Percentiles rank a stretch among this genome's conserved stretches.
Evolutionary conservation across 371 early-diverging fungal genomes (phyloP).

Genomic region (Actinomortierella wolfii): DNA sequence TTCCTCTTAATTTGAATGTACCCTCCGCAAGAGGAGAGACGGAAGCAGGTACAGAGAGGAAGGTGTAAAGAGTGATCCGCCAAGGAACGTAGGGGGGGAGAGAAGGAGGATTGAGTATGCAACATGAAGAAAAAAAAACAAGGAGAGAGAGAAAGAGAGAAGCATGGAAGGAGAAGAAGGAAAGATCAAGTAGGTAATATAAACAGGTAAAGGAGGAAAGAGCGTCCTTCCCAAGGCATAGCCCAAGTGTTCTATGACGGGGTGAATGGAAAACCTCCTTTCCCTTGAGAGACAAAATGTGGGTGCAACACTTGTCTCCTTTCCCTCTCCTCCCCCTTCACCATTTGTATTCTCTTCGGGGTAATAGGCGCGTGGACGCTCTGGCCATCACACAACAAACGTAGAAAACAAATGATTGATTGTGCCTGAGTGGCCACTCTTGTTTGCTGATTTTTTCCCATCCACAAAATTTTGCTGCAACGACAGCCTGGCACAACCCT

Average conservation of each 20-base stretch:
- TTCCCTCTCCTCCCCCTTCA: neutral
- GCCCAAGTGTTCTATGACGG: neutral
- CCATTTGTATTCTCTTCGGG: neutral
- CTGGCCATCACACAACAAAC: neutral
- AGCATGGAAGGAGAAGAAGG: neutral
- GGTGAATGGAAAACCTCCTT: neutral
- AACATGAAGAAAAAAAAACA: neutral
- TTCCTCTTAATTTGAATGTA: too few relatives aligned
- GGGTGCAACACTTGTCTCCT: too few relatives aligned
- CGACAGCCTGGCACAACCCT: too few relatives aligned
- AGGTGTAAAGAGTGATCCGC: neutral
- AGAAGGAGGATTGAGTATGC: neutral
- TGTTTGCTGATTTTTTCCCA: too few relatives aligned
- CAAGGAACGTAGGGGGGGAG: neutral
- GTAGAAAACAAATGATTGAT: too few relatives aligned
- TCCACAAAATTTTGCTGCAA: too few relatives aligned
- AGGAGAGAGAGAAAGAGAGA: conserved; percentile 2
- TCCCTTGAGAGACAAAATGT: too few relatives aligned
- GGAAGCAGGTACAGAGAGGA: too few relatives aligned
- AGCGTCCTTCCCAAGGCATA: neutral
- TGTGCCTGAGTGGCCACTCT: too few relatives aligned
- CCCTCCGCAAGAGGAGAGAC: too few relatives aligned
- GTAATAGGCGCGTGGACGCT: neutral
- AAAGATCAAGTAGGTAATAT: too few relatives aligned
- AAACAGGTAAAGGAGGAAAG: neutral